Base-by-base conservation (phyloP, 2,329 filamentous ascomycete genomes). In the Penicillium brasilianum region DNA sequence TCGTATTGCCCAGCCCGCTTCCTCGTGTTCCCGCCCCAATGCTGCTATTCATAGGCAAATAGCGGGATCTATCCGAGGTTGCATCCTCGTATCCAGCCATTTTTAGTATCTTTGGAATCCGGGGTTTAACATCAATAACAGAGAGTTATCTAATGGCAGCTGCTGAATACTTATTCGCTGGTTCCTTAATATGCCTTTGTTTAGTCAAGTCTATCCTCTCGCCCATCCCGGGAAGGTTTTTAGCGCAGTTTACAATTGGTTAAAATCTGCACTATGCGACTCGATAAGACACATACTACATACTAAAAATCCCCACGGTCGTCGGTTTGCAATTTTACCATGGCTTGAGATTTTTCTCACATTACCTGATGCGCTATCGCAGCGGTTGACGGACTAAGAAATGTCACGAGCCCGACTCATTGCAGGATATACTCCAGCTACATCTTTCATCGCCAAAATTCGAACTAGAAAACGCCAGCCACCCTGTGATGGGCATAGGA, bases 261-360 rank as follows among this genome's bases (percentile, higher is more conserved):
- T n/a, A n/a, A n/a, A n/a, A n/a, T n/a, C n/a, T 13, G 32, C 32
- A 9, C 32, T 34, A 9, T 13, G 8, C 10, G 32, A 5, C 6
- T 16, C 28, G 14, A n/a, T n/a, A n/a, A n/a, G n/a, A n/a, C n/a
- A n/a, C n/a, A n/a, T n/a, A n/a, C n/a, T n/a, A n/a, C n/a, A n/a
- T n/a, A n/a, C n/a, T n/a, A n/a, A n/a, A n/a, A n/a, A n/a, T n/a
- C n/a, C n/a, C n/a, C n/a, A n/a, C n/a, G n/a, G 76, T 74, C 2
- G 69, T 78, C 25, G 76, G 72, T 10, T 52, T 77, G 57, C 75
- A 77, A 51, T 75, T 77, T 51, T 77, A 78, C 39, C 73, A 76
- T 52, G 71, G 74, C 0, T 62, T 69, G 4, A 63, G 64, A 71
- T 74, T 18, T 66, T 74, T 11, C 67, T 74, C 9, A 69, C 71